These are phyloP conservation scores for Epichloe sibirici DNA, from an alignment of 2,329 filamentous ascomycete genomes.

Conservation along the genomic window DNA sequence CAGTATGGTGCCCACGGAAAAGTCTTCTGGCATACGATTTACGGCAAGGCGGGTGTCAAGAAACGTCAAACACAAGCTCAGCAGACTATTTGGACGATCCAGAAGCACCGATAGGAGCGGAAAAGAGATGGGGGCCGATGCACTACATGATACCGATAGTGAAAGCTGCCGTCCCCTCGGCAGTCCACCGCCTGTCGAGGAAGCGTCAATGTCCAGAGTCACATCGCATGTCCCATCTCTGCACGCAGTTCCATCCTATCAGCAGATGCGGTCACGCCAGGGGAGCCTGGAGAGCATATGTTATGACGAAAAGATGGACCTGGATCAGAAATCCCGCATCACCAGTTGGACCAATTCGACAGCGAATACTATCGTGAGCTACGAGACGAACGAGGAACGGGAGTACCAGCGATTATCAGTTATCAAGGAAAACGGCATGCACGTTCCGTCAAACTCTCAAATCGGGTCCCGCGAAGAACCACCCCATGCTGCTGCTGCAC, in stretches of 20 bases:
- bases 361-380: constrained; percentile 38
- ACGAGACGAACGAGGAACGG: constrained; percentile 28
- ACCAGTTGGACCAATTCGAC: constrained; percentile 63
- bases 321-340: constrained; percentile 48
- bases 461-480: background rate
- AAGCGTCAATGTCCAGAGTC: constrained; percentile 35
- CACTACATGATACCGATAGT: constrained; percentile 13
- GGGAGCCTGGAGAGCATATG: constrained; percentile 41
- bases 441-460: constrained; percentile 25
- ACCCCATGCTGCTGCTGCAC: background rate
- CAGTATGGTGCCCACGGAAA: constrained; percentile 12
- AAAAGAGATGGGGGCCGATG: constrained; percentile 1
- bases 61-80: constrained; percentile 49
- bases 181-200: constrained; percentile 23
- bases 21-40: constrained; percentile 26
- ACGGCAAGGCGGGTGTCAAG: constrained; percentile 51
- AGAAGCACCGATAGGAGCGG: constrained; percentile 11
- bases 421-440: constrained; percentile 43
- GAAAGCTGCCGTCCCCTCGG: constrained; percentile 22
- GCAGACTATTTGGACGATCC: constrained; percentile 23
- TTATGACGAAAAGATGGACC: constrained; percentile 25
- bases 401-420: constrained; percentile 48
- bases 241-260: constrained; percentile 32
- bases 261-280: constrained; percentile 37
- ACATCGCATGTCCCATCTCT: constrained; percentile 37